Conservation (phyloP, 2,329 filamentous ascomycete species). For the Penicillium sp. region DNA sequence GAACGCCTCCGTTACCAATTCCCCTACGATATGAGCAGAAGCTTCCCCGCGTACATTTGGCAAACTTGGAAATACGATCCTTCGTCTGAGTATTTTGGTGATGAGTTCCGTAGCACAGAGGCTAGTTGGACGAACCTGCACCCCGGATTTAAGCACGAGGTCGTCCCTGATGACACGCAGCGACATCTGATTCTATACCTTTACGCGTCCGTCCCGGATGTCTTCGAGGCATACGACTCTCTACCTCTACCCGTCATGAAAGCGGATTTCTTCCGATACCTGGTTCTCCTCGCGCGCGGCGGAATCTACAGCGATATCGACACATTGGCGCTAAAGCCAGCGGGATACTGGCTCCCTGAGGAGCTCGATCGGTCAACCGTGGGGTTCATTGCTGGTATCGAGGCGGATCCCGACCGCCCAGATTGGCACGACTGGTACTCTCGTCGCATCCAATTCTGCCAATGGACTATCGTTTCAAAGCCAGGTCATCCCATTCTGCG, state of each 20-base stretch:
- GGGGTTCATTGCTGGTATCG: conserved; percentile 89
- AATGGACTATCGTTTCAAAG: conserved; percentile 98
- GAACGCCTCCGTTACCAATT: conserved; percentile 88
- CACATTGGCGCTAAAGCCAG: conserved; percentile 78
- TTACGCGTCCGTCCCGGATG: conserved; percentile 78
- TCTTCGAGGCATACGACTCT: conserved; percentile 72
- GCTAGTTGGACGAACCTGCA: conserved; percentile 86
- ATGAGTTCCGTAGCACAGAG: conserved; percentile 76
- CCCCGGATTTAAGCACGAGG: conserved; percentile 91
- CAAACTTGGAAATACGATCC: conserved; percentile 96
- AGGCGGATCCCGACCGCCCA: conserved; percentile 87
- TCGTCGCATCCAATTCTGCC: conserved; percentile 93
- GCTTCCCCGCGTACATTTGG: conserved; percentile 98
- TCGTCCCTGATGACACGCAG: conserved; percentile 88
- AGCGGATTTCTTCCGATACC: conserved; percentile 75
- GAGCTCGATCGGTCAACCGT: conserved; percentile 73
- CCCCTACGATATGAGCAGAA: conserved; percentile 82
- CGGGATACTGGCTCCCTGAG: conserved; percentile 81
- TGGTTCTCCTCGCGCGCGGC: conserved; percentile 73
- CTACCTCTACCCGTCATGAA: conserved; percentile 74
- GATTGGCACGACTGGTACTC: conserved; percentile 98
- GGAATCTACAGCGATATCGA: conserved; percentile 92
- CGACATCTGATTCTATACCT: conserved; percentile 78
- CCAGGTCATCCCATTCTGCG: conserved; percentile 89
- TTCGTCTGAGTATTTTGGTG: conserved; percentile 69